A percentile compares a stretch with the other conserved stretches of the same genome.
Evolutionary conservation across 345 rosid genomes (phyloP).

Genomic region (Syzygium aqueum): DNA sequence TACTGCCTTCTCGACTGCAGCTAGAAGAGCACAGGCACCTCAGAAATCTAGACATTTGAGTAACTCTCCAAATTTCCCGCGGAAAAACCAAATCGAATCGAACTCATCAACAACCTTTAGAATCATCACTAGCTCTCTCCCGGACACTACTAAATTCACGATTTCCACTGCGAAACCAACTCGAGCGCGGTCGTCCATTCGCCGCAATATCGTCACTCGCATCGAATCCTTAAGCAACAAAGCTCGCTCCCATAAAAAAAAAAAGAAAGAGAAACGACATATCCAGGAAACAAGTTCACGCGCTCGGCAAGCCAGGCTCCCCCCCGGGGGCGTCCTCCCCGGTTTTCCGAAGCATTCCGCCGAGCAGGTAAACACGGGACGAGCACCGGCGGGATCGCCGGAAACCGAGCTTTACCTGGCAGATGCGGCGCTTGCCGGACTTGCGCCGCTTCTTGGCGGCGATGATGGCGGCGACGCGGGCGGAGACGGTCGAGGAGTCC

Average conservation of each 20-base stretch:
- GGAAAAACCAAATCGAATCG: background rate
- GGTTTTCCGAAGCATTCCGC: background rate
- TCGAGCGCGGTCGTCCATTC: background rate
- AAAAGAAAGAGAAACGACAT: background rate
- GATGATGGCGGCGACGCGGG: conserved; percentile 74
- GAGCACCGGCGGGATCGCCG: background rate
- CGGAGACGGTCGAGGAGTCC: conserved; percentile 45
- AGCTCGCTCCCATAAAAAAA: background rate
- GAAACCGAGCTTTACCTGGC: conserved; percentile 39
- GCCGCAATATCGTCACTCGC: background rate
- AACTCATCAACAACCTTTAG: background rate
- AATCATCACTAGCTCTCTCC: background rate
- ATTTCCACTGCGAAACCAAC: background rate
- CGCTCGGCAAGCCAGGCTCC: background rate
- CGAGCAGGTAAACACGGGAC: background rate
- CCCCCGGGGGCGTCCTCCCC: background rate
- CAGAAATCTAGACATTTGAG: background rate
- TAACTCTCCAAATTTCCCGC: too few relatives aligned
- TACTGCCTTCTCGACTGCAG: background rate
- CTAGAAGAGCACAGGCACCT: background rate
- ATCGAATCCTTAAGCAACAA: background rate
- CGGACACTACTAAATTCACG: background rate
- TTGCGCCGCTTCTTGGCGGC: conserved; percentile 86
- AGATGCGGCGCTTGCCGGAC: conserved; percentile 63
- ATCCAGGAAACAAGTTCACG: background rate